Evolutionary conservation across 148 eudicot genomes (phyloP), one percentile per base, ranked within the genome.

Genomic region (Beta vulgaris): DNA sequence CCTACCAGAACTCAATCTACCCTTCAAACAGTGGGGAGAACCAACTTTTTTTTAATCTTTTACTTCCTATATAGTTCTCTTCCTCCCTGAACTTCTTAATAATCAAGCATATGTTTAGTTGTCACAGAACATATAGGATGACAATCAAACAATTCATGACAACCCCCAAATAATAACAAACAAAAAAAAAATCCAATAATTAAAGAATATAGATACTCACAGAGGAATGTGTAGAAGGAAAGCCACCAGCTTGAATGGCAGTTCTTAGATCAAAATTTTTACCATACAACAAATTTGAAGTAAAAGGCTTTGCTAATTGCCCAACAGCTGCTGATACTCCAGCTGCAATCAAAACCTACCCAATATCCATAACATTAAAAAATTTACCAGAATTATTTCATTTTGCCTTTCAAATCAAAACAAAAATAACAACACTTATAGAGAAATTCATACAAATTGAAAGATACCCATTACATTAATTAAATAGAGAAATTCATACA

Each of bases 191-290:
- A 18, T 34, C 49, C n/a, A 51, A 14, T 7, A 48, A 40, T 2
- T 32, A 0, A 32, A 76, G 16, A 28, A 34, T 12, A 8, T 25
- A 49, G 7, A 51, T 7, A 43, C 81, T 85, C 81, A 91, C 98
- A 73, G 98, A 91, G 46, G 98, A 91, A 87, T 93, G 98, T 15
- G 98, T 86, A 70, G 98, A 93, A 79, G 98, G 98, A 60, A 93
- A 93, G 7, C 98, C 97, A 84, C 98, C 98, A 85, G 98, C 80
- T 82, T 76, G 91, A 72, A 91, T 4, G n/a, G 76, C 79, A 80
- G 87, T 77, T 75, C 70, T 88, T 37, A 89, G 58, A 79, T 90
- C 84, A 75, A 88, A 84, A 26, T 74, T 23, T 9, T 79, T 89
- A 44, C 87, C 80, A 83, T 89, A 85, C 21, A 93, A 63, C 21